Conservation (phyloP, 2,329 filamentous ascomycete genomes). For the Calonectria fujianensis region DNA sequence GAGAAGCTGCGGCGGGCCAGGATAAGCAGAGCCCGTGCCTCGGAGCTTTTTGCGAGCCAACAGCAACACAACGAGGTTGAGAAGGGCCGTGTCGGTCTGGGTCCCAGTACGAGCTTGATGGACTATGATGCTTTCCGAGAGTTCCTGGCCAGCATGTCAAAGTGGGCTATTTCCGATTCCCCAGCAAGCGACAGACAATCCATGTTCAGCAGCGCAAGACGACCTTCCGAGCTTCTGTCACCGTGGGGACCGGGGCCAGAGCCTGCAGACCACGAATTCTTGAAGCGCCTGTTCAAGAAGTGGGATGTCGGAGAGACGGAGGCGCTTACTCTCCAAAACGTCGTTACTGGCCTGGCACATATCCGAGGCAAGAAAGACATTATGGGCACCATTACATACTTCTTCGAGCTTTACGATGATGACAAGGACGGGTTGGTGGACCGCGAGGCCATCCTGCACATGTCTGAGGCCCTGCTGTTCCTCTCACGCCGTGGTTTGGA, state of each 20-base stretch:
- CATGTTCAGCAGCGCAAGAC: constrained; percentile 76
- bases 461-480: constrained; percentile 95
- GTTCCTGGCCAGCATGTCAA: constrained; percentile 91
- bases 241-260: constrained; percentile 75
- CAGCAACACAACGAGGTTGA: constrained; percentile 76
- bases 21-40: constrained; percentile 68
- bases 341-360: constrained; percentile 91
- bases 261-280: constrained; percentile 95
- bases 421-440: constrained; percentile 93
- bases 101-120: constrained; percentile 94
- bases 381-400: constrained; percentile 98
- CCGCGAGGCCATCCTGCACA: constrained; percentile 93
- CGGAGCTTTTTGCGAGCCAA: constrained; percentile 61
- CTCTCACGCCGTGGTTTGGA: constrained; percentile 91
- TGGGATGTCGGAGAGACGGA: constrained; percentile 89
- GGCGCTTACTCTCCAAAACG: constrained; percentile 90
- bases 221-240: constrained; percentile 65
- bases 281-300: constrained; percentile 88
- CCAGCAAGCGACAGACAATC: constrained; percentile 78
- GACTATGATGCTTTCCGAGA: constrained; percentile 97
- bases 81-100: constrained; percentile 90
- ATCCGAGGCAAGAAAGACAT: constrained; percentile 97
- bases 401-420: constrained; percentile 98
- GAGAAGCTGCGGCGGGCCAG: constrained; percentile 81
- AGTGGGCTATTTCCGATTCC: constrained; percentile 94